Conservation (phyloP, 2,329 filamentous ascomycete species). For the Verticillium albo-atrum region DNA sequence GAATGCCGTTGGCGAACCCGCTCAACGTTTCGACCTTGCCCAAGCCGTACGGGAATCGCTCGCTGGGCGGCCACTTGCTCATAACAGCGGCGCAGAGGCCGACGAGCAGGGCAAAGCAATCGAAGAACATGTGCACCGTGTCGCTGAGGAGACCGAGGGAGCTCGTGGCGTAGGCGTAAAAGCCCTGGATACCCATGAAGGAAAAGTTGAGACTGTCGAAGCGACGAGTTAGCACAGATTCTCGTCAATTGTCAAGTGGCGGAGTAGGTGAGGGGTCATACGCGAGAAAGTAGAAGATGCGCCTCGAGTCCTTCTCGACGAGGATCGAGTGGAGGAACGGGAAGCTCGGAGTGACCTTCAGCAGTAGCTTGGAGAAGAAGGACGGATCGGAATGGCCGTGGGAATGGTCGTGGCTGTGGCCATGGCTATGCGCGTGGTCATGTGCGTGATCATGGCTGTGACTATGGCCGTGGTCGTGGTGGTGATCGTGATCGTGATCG, state of each 20-base stretch:
- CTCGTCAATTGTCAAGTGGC: background rate
- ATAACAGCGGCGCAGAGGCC: slow-evolving; percentile 89
- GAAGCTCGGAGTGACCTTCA: slow-evolving; percentile 65
- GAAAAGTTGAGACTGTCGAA: slow-evolving; percentile 75
- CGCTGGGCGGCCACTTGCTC: slow-evolving; percentile 92
- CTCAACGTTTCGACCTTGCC: slow-evolving; percentile 96
- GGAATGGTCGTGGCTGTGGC: slow-evolving; percentile 19
- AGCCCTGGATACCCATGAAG: slow-evolving; percentile 93
- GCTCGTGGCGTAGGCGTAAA: slow-evolving; percentile 90
- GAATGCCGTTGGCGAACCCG: slow-evolving; percentile 93
- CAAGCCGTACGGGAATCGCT: slow-evolving; percentile 88
- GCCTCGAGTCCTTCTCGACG: slow-evolving; percentile 84
- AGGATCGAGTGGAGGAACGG: slow-evolving; percentile 83
- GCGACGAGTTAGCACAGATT: slow-evolving; percentile 7
- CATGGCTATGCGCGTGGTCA: slow-evolving; percentile 19
- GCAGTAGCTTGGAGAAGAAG: slow-evolving; percentile 64
- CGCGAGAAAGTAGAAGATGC: slow-evolving; percentile 97
- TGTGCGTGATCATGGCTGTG: slow-evolving; percentile 21
- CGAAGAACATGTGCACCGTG: slow-evolving; percentile 99
- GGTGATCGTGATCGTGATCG: slow-evolving; percentile 20
- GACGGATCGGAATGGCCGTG: slow-evolving; percentile 50
- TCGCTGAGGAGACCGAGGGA: slow-evolving; percentile 94
- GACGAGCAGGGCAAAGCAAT: slow-evolving; percentile 87
- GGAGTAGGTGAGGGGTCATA: slow-evolving; percentile 35
- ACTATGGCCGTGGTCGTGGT: slow-evolving; percentile 15